Base-by-base conservation (phyloP, 176 grass and related monocot species). In the Triticum dicoccoides region DNA sequence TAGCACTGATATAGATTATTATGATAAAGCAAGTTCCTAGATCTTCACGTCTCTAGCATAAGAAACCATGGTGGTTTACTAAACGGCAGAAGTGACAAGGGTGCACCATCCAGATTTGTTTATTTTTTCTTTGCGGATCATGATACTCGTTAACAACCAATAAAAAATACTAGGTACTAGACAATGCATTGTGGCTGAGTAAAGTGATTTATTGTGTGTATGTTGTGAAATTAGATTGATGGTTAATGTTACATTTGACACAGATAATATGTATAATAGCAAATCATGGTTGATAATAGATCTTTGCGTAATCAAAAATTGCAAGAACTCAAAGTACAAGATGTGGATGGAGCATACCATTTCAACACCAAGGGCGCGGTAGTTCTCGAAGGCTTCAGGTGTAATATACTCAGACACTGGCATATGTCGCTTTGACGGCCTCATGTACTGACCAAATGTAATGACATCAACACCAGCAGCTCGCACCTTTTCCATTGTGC, bases 381-480 rank as follows among this genome's bases (percentile, higher is more conserved):
- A 96, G 30, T 86, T 94, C 58, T 98, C 94, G 24, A 98, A 98
- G 79, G 94, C 94, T 87, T 96, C 88, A 13, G 97, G 97, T 7
- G 97, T 94, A 73, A 98, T 87, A 88, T 98, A 98, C 54, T 98
- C 97, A 83, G 94, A 98, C 65, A 98, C 96, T 14, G 90, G 91
- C 96, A 98, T 98, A 91, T 96, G 96, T 71, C 96, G 85, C 79
- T 98, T 98, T 10, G 96, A 98, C 30, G 96, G 96, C 45, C 96
- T 92, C 96, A 98, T 96, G 85, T 98, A 98, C 77, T 98, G 96
- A 75, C 96, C 96, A 89, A 98, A 96, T 70, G 96, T 98, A 76
- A 98, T 95, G 45, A 98, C 96, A 88, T 98, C 96, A 76, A 98
- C 96, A 80, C 87, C 96, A 67, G 93, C 93, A 80, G 91, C 92